Percentiles rank a stretch among this genome's conserved stretches.
Evolutionary conservation across 2,329 filamentous ascomycete species (phyloP).

Genomic region (Penicillium sclerotiorum): DNA sequence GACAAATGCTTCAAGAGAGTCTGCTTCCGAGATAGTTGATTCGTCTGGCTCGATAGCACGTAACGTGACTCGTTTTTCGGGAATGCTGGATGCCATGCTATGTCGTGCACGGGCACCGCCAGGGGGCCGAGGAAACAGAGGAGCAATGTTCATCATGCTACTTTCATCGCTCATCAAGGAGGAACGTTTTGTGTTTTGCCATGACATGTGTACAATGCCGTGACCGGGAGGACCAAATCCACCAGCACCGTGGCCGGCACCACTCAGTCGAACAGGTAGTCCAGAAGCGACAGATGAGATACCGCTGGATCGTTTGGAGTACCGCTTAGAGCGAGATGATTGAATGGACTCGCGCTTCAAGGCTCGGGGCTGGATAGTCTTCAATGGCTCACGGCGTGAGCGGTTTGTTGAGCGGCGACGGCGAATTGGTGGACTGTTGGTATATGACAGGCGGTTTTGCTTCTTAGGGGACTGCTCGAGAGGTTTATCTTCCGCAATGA

Average conservation of each 20-base stretch:
- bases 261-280: constrained; percentile 43
- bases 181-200: constrained; percentile 40
- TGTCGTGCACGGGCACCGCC: constrained; percentile 28
- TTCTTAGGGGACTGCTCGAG: constrained; percentile 24
- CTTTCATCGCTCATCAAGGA: constrained; percentile 41
- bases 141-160: constrained; percentile 37
- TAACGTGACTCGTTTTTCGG: constrained; percentile 32
- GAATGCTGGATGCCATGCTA: constrained; percentile 31
- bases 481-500: constrained; percentile 25
- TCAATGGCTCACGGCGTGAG: constrained; percentile 40
- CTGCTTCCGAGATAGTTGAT: constrained; percentile 36
- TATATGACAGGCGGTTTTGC: constrained; percentile 33
- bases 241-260: constrained; percentile 46
- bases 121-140: constrained; percentile 40
- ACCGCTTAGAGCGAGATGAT: constrained; percentile 39
- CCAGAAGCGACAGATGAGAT: constrained; percentile 41
- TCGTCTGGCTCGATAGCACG: constrained; percentile 34
- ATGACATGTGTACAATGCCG: constrained; percentile 39
- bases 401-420: constrained; percentile 32
- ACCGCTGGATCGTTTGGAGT: constrained; percentile 43
- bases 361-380: constrained; percentile 38
- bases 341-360: constrained; percentile 39
- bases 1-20: constrained; percentile 43
- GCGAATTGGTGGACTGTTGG: constrained; percentile 32
- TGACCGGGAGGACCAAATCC: constrained; percentile 40